These are phyloP conservation scores for Geum urbanum DNA, from an alignment of 306 rosid genomes.

Conservation along the genomic window DNA sequence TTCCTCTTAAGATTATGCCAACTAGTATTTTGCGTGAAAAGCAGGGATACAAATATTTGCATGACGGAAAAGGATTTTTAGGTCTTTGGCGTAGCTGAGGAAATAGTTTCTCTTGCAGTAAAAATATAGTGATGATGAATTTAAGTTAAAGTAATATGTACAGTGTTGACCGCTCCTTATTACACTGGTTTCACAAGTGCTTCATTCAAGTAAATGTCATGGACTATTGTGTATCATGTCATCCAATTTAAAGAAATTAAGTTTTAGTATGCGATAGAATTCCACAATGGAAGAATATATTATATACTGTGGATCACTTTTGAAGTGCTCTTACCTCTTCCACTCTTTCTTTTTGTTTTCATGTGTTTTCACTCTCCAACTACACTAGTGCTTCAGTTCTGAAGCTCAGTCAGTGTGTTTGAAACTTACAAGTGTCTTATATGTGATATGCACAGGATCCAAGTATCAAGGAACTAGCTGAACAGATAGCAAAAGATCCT, in stretches of 20 bases:
- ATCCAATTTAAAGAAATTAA: background rate
- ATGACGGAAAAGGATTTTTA: background rate
- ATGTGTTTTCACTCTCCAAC: background rate
- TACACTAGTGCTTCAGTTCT: conserved; percentile 2
- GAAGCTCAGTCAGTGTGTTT: conserved; percentile 7
- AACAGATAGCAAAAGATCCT: conserved; percentile 93
- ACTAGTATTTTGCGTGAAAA: background rate
- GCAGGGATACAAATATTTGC: background rate
- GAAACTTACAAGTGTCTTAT: conserved; percentile 16
- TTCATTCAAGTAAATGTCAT: background rate
- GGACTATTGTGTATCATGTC: background rate
- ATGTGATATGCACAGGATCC: conserved; percentile 67
- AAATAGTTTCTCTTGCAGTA: background rate
- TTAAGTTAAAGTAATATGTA: background rate
- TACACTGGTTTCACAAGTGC: no score
- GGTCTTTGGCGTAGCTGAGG: background rate
- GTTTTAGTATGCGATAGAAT: background rate
- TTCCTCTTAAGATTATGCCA: background rate
- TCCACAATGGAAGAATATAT: background rate
- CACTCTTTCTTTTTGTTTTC: background rate
- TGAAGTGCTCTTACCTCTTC: background rate
- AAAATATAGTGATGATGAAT: background rate
- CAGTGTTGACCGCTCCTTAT: background rate
- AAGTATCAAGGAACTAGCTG: conserved; percentile 92
- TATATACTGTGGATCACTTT: background rate